Evolutionary conservation across 805 yeast genomes (phyloP).

Genomic region (Candida orba): DNA sequence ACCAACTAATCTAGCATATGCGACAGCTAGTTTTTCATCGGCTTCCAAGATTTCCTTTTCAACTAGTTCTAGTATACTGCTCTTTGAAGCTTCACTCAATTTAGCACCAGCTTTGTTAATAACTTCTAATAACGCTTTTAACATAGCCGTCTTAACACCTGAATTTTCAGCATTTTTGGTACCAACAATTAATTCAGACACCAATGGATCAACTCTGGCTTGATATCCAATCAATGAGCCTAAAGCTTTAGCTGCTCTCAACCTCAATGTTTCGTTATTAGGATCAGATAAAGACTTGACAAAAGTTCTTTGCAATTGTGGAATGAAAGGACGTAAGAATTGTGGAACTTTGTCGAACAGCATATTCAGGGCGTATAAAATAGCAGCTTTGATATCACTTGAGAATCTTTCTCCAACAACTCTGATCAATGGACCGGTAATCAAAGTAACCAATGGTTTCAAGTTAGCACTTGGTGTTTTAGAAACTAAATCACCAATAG

Average conservation of each 20-base stretch:
- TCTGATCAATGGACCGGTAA: conserved; percentile 96
- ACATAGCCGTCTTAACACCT: conserved; percentile 80
- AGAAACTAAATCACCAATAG: conserved; percentile 79
- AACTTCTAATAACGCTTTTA: conserved; percentile 78
- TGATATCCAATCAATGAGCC: conserved; percentile 85
- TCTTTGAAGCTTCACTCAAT: conserved; percentile 67
- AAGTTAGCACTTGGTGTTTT: conserved; percentile 79
- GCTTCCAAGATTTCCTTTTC: conserved; percentile 57
- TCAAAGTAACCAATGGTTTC: conserved; percentile 83
- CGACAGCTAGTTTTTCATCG: conserved; percentile 58
- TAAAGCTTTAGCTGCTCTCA: conserved; percentile 83
- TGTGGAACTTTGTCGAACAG: conserved; percentile 80
- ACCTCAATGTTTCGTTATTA: conserved; percentile 60
- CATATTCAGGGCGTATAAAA: conserved; percentile 73
- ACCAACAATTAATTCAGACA: conserved; percentile 73
- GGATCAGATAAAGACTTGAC: conserved; percentile 85
- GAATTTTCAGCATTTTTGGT: conserved; percentile 56
- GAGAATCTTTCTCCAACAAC: conserved; percentile 94
- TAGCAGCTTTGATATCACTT: conserved; percentile 91
- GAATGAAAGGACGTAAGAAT: conserved; percentile 89
- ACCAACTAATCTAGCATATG: conserved; percentile 76
- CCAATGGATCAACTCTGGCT: conserved; percentile 90
- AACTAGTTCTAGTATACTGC: conserved; percentile 59
- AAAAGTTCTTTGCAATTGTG: conserved; percentile 95
- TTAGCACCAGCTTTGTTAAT: conserved; percentile 71